Percentiles rank a stretch among this genome's conserved stretches.
Evolutionary conservation across 1,284 basidiomycete genomes (phyloP).

Genomic region (Moesziomyces aphidis): DNA sequence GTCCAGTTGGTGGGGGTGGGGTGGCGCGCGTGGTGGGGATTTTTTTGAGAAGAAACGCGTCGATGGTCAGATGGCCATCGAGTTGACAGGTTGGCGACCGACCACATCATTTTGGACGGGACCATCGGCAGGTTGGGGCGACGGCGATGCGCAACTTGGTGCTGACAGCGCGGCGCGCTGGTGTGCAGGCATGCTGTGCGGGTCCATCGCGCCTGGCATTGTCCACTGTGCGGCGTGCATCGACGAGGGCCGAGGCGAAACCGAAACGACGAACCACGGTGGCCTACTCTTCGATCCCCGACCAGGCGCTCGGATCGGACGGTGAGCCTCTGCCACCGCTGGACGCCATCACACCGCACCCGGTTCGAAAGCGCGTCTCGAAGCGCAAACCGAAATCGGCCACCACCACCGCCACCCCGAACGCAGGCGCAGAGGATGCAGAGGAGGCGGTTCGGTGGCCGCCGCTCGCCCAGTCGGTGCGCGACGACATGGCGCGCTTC

Average conservation of each 20-base stretch:
- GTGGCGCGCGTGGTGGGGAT: too few species aligned
- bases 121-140: too few species aligned
- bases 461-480: slow-evolving; percentile 57
- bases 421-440: neutral
- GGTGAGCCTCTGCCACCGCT: slow-evolving; percentile 23
- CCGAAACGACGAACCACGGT: slow-evolving; percentile 16
- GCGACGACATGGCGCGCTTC: slow-evolving; percentile 58
- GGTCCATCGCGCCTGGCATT: too few species aligned
- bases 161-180: too few species aligned
- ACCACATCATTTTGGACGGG: too few species aligned
- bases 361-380: slow-evolving; percentile 6
- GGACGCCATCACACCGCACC: slow-evolving; percentile 1
- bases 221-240: neutral
- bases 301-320: slow-evolving; percentile 9
- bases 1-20: too few species aligned
- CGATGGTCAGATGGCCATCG: too few species aligned
- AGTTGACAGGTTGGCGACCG: too few species aligned
- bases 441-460: slow-evolving; percentile 49
- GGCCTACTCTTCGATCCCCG: slow-evolving; percentile 25
- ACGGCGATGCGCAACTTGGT: too few species aligned
- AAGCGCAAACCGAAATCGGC: neutral
- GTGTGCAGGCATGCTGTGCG: too few species aligned
- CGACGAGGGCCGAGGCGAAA: neutral
- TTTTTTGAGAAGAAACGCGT: too few species aligned
- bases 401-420: neutral